Evolutionary conservation across 176 grass and related monocot genomes (phyloP).

Genomic region (Zoysia pacifica): DNA sequence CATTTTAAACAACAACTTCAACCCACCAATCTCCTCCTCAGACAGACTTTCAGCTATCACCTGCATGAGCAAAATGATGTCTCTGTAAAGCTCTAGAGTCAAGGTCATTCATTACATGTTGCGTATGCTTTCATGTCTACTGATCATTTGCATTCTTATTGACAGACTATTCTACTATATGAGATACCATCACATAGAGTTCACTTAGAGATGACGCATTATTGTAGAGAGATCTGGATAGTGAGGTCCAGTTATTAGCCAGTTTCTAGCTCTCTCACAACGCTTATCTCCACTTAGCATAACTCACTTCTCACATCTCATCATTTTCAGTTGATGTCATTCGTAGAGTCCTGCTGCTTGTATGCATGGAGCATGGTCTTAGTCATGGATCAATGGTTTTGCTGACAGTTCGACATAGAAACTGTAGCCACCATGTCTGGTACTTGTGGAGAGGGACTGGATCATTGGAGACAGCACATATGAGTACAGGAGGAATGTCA

Average conservation of each 20-base stretch:
- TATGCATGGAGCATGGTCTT: neutral
- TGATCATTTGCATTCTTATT: constrained; percentile 27
- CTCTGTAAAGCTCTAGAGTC: constrained; percentile 10
- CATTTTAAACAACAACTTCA: constrained; percentile 97
- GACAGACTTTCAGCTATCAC: constrained; percentile 97
- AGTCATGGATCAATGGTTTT: constrained; percentile 8
- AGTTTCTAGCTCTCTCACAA: neutral
- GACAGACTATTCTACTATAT: neutral
- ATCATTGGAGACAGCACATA: neutral
- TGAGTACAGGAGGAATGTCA: neutral
- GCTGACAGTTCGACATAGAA: neutral
- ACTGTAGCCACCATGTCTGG: neutral
- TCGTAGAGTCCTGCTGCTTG: neutral
- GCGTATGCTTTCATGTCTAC: neutral
- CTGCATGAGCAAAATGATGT: constrained; percentile 40
- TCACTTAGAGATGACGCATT: constrained; percentile 12
- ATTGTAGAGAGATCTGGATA: neutral
- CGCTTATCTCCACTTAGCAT: neutral
- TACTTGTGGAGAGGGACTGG: neutral
- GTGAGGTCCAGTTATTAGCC: neutral
- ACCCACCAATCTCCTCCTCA: constrained; percentile 94
- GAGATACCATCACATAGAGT: neutral
- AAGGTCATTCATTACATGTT: constrained; percentile 16
- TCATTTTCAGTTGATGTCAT: neutral
- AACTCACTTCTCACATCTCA: neutral